Evolutionary conservation across 192 early-diverging fungal species (phyloP).

Genomic region (Backusella sp.): DNA sequence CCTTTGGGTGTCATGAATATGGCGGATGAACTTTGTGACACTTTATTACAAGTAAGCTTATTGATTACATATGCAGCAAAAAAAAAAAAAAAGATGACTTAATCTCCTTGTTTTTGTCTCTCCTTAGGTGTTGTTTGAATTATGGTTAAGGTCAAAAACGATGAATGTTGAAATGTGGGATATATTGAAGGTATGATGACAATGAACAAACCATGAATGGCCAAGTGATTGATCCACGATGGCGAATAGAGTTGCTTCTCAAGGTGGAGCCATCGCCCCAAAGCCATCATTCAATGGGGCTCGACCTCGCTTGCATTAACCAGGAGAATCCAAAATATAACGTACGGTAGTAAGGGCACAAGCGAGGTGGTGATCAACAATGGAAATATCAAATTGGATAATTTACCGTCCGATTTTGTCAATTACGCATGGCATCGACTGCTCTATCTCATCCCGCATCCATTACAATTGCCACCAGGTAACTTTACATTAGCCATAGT

Average conservation of each 20-base stretch:
- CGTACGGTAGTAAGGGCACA: conserved; percentile 70
- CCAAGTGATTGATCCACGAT: not conserved
- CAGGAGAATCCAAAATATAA: conserved; percentile 58
- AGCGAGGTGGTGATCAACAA: conserved; percentile 56
- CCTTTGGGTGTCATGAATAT: conserved; percentile 45
- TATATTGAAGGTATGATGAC: conserved; percentile 51
- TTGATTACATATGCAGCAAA: not conserved
- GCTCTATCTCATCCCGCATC: conserved; percentile 56
- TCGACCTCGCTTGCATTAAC: conserved; percentile 66
- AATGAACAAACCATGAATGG: not conserved
- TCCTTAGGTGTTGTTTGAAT: conserved; percentile 63
- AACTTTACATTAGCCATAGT: conserved; percentile 53
- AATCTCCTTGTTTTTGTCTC: not conserved
- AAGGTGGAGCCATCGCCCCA: conserved; percentile 75
- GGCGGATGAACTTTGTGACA: conserved; percentile 77
- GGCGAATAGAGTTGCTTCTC: conserved; percentile 46
- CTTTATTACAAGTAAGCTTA: conserved; percentile 59
- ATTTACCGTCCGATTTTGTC: conserved; percentile 59
- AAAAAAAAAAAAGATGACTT: no score
- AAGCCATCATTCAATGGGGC: conserved; percentile 75
- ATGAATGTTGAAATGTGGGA: conserved; percentile 77
- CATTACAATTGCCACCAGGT: conserved; percentile 44
- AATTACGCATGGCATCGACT: conserved; percentile 75
- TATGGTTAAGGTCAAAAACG: conserved; percentile 74
- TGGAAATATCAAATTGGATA: conserved; percentile 56